Evolutionary conservation across 129 eudicot species (phyloP).

Genomic region (Chrysanthemum makinoi): DNA sequence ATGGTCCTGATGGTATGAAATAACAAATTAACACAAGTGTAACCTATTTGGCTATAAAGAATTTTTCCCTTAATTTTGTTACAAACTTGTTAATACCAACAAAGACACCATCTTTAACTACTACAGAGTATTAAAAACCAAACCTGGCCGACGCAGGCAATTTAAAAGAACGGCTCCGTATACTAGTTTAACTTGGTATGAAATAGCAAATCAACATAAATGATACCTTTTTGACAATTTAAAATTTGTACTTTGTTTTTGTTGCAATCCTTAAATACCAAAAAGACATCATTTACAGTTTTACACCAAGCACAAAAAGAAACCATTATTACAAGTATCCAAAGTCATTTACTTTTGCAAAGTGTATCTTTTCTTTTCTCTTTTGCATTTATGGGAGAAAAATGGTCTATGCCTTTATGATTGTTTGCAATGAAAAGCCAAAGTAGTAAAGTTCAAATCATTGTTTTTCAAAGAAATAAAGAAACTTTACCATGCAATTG

Average conservation of each 20-base stretch:
- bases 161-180: too few species aligned
- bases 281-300: not conserved
- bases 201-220: constrained; percentile 3
- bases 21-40: constrained; percentile 11
- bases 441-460: constrained; percentile 2
- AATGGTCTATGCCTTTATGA: not conserved
- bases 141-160: too few species aligned
- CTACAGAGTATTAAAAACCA: too few species aligned
- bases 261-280: not conserved
- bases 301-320: not conserved
- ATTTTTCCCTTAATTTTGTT: not conserved
- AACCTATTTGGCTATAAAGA: not conserved
- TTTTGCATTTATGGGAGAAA: too few species aligned
- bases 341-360: constrained; percentile 19
- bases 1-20: constrained; percentile 51
- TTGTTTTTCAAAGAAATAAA: constrained; percentile 5
- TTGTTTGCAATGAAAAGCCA: constrained; percentile 7
- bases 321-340: constrained; percentile 6
- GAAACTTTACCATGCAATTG: constrained; percentile 75
- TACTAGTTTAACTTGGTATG: too few species aligned
- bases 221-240: not conserved
- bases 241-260: not conserved
- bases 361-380: constrained; percentile 8
- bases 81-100: not conserved
- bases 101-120: constrained; percentile 2